A percentile compares a stretch with the other conserved stretches of the same genome.
Conservation (phyloP, 768 basidiomycete species). For the Chalciporus sphaerocephalus region DNA sequence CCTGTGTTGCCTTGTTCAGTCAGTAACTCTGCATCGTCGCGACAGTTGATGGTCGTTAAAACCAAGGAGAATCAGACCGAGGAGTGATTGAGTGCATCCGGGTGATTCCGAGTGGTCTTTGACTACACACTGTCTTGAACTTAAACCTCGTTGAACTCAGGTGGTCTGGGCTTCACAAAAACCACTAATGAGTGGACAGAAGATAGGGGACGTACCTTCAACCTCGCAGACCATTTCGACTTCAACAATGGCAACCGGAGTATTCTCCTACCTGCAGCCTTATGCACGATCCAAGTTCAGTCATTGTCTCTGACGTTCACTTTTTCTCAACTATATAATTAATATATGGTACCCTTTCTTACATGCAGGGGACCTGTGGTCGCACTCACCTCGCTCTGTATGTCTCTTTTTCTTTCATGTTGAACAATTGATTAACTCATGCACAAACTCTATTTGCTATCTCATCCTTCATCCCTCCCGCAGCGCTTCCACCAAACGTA, state of each 20-base stretch:
- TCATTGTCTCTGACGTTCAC: constrained; percentile 1
- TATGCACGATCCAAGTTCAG: constrained; percentile 31
- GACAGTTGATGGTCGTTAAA: no score
- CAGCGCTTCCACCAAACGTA: constrained; percentile 24
- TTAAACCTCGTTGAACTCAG: no score
- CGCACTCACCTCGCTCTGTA: constrained; percentile 33
- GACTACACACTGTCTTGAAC: no score
- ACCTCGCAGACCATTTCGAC: constrained; percentile 1
- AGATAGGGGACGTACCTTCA: background rate
- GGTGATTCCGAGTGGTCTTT: no score
- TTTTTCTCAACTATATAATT: background rate
- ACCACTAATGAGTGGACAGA: constrained; percentile 7
- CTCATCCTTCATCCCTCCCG: constrained; percentile 34
- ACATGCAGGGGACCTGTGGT: constrained; percentile 28
- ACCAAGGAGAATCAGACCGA: no score
- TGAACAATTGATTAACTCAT: background rate
- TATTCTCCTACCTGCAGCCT: constrained; percentile 26
- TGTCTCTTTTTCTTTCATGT: constrained; percentile 8
- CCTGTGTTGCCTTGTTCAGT: no score
- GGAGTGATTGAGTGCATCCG: no score
- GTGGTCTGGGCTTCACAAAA: background rate
- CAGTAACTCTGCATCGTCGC: no score
- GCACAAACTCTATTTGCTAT: constrained; percentile 30
- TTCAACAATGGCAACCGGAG: constrained; percentile 17
- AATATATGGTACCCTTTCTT: background rate